Conservation (phyloP, 768 basidiomycete species). For the Leccinum olivaceopallidum region DNA sequence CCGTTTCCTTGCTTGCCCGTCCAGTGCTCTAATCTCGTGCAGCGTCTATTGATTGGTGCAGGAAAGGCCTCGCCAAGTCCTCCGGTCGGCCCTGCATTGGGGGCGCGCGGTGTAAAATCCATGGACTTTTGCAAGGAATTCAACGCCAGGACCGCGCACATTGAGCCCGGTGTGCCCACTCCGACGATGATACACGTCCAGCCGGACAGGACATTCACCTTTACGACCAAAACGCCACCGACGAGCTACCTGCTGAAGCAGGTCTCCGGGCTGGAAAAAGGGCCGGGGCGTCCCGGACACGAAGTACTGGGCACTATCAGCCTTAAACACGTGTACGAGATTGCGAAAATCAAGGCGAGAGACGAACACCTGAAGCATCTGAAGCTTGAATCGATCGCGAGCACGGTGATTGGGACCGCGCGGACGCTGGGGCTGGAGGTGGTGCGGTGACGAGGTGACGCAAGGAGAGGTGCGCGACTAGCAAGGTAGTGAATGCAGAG, state of each 20-base stretch:
- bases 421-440: slow-evolving; percentile 88
- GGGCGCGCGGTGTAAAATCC: slow-evolving; percentile 97
- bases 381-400: slow-evolving; percentile 83
- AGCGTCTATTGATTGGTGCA: slow-evolving; percentile 88
- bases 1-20: slow-evolving; percentile 8
- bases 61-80: slow-evolving; percentile 96
- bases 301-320: slow-evolving; percentile 79
- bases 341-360: slow-evolving; percentile 92
- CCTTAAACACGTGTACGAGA: slow-evolving; percentile 98
- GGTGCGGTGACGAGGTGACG: slow-evolving; percentile 62
- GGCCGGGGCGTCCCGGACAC: slow-evolving; percentile 79
- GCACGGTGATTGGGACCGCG: slow-evolving; percentile 86
- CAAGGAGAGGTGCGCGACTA: slow-evolving; percentile 28
- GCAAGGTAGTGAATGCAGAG: slow-evolving; percentile 11
- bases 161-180: slow-evolving; percentile 80
- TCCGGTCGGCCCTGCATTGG: slow-evolving; percentile 95
- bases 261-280: slow-evolving; percentile 88
- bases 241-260: slow-evolving; percentile 89
- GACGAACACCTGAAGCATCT: slow-evolving; percentile 90
- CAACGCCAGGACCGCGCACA: slow-evolving; percentile 93
- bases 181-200: slow-evolving; percentile 94
- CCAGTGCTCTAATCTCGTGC: slow-evolving; percentile 14
- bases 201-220: slow-evolving; percentile 94
- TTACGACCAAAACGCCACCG: slow-evolving; percentile 90
- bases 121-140: slow-evolving; percentile 99